These are phyloP conservation scores for Poteriospumella lacustris DNA, from an alignment of 108 stramenopile species.

Conservation along the genomic window DNA sequence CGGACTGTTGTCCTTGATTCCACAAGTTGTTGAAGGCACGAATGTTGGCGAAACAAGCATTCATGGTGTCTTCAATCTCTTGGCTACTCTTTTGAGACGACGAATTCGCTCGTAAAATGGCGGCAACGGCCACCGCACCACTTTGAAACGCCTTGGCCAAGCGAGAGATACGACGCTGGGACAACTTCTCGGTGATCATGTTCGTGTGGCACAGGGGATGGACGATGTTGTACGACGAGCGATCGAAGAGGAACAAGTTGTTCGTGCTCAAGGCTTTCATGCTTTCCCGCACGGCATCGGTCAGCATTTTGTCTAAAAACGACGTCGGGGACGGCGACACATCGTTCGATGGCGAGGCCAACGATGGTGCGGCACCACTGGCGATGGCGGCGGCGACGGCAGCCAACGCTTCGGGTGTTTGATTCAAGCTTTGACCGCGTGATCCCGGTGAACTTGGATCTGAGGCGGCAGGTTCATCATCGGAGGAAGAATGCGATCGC, in stretches of 20 bases:
- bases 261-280: neutral
- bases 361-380: neutral
- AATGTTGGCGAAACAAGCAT: no score
- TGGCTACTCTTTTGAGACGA: neutral
- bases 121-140: neutral
- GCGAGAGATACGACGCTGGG: neutral
- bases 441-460: no score
- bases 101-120: neutral
- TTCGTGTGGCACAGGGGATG: conserved; percentile 10
- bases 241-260: neutral
- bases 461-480: neutral
- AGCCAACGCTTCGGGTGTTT: no score
- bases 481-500: neutral
- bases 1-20: no score
- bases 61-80: neutral
- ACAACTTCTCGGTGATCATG: neutral
- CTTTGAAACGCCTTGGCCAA: neutral
- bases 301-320: neutral
- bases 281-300: neutral
- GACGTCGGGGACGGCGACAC: no score
- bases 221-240: neutral
- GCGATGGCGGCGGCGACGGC: neutral
- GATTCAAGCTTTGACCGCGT: no score
- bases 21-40: no score
- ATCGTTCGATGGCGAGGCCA: neutral